Evolutionary conservation across 163 green algal genomes (phyloP), one percentile per base, ranked within the genome.

Genomic region (Coccomyxa subellipsoidea): DNA sequence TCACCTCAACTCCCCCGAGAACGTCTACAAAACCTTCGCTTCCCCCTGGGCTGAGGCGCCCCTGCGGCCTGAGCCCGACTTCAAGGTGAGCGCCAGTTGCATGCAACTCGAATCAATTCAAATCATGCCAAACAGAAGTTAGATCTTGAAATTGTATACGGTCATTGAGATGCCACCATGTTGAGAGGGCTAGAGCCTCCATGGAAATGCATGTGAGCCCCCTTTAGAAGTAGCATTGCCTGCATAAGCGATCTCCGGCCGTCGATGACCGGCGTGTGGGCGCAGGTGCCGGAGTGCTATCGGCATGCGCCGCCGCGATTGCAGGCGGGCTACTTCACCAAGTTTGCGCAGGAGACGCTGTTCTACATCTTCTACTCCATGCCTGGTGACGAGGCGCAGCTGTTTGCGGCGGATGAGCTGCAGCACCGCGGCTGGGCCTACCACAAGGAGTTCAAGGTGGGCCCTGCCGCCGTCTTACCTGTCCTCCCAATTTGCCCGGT

Each of bases 341-440:
- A 97, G 85, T 98, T 99, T 85, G 95, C 96, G 88, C 77, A 78
- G 75, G 95, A 99, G 71, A 99, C 95, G 40, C 88, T 99, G 54
- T 98, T 99, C 85, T 99, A 98, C 92, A 95, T 97, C 82, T 98
- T 98, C 83, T 99, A 99, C 88, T 94, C 88, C 59, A 95, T 95
- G 91, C 93, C 92, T 7, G 85, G 86, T 69, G 91, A 96, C 69
- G 93, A 96, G 83, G 90, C 90, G 10, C 92, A 95, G 78, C 76
- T 92, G n/a, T 86, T 94, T 59, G 95, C 96, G 34, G 96, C 94
- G 6, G 95, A 98, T 73, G 96, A 99, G 91, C 90, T 99, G 66
- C 88, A 84, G 35, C 80, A 82, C 4, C 90, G 95, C 1, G 93
- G 94, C n/a, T 99, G 96, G 96, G 91, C 88, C 81, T 98, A 93